Evolutionary conservation across 352 stramenopile species (phyloP).

Genomic region (Phytophthora pluvialis): DNA sequence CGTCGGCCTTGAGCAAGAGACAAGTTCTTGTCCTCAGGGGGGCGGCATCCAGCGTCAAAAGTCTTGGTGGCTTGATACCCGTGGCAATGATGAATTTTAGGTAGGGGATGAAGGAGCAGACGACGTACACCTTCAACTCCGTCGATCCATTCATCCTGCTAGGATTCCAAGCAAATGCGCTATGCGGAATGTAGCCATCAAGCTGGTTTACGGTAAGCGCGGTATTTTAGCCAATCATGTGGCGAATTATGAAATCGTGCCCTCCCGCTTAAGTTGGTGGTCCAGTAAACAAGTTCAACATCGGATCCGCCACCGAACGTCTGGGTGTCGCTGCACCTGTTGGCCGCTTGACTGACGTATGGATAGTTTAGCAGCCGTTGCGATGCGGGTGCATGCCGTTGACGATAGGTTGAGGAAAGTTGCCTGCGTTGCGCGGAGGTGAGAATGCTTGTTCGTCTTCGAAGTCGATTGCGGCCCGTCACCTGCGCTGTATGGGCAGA

Average conservation of each 20-base stretch:
- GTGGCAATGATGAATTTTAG: constrained; percentile 47
- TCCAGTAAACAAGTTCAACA: constrained; percentile 12
- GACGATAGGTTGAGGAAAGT: too few species aligned
- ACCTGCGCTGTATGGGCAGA: not conserved
- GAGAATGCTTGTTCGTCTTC: too few species aligned
- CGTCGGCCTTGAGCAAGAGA: constrained; percentile 37
- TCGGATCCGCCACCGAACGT: constrained; percentile 19
- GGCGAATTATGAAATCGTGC: constrained; percentile 6
- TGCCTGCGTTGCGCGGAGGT: too few species aligned
- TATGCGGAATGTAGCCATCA: constrained; percentile 17
- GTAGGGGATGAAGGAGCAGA: constrained; percentile 49
- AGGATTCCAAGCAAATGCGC: constrained; percentile 4
- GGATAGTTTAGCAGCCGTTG: constrained; percentile 6
- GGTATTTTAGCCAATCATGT: constrained; percentile 34
- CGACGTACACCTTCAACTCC: constrained; percentile 37
- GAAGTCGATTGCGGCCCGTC: too few species aligned
- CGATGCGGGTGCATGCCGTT: too few species aligned
- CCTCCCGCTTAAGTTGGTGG: constrained; percentile 20
- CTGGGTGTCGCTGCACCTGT: constrained; percentile 15
- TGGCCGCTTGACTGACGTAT: constrained; percentile 19
- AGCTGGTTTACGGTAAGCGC: constrained; percentile 23
- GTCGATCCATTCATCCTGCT: constrained; percentile 32
- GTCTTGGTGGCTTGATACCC: constrained; percentile 47
- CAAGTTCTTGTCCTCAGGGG: constrained; percentile 48
- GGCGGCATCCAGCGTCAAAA: constrained; percentile 41